phyloP scores from a whole-genome alignment of 2,329 filamentous ascomycete species.

The Colletotrichum godetiae region DNA sequence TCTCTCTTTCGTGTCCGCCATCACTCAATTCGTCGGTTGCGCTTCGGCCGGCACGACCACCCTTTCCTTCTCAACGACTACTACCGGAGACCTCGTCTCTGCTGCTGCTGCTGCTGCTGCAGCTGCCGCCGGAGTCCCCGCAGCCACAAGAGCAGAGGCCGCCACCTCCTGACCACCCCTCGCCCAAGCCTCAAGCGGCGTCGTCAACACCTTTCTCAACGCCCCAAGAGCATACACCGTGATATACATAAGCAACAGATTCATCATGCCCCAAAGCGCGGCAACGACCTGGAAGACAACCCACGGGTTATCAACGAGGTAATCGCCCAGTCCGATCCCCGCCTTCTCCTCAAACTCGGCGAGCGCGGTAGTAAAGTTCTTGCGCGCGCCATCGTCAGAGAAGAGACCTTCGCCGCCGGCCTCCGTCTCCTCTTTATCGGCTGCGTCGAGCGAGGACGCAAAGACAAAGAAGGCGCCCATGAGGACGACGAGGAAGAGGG shows the following conservation, averaged over 20 bases:
- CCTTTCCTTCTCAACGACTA: neutral
- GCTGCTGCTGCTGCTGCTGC: neutral
- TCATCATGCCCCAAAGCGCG: neutral
- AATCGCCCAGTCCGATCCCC: slow-evolving; percentile 1
- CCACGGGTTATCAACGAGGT: slow-evolving; percentile 5
- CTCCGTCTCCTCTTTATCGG: neutral
- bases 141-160: neutral
- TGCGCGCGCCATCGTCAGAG: neutral
- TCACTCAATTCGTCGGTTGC: neutral
- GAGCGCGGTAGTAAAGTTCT: slow-evolving; percentile 15
- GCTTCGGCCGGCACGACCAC: neutral
- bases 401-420: neutral
- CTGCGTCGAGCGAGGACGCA: slow-evolving; percentile 2
- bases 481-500: slow-evolving; percentile 6
- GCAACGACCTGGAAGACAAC: slow-evolving; percentile 3
- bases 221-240: slow-evolving; percentile 18
- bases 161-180: neutral
- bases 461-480: slow-evolving; percentile 18
- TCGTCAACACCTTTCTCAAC: slow-evolving; percentile 21
- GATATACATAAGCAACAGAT: slow-evolving; percentile 15
- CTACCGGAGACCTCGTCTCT: neutral
- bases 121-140: neutral
- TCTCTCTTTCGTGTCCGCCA: neutral
- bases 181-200: slow-evolving; percentile 21
- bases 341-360: slow-evolving; percentile 16